Evolutionary conservation across 495 filamentous ascomycete genomes (phyloP).

Genomic region (Lineolata rhizophorae): DNA sequence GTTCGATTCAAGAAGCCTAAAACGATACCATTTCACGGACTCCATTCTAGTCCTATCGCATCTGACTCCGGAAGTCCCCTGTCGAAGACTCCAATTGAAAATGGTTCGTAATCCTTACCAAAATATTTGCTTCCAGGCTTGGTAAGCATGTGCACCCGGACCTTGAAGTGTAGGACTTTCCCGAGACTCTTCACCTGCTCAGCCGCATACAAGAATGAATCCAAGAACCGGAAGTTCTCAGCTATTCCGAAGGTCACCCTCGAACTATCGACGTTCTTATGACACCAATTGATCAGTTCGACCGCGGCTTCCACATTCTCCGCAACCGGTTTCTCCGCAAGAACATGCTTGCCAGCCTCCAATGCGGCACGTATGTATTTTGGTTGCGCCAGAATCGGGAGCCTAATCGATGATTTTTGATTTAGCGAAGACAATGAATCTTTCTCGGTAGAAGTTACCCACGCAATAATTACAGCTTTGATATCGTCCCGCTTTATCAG

Average conservation of each 20-base stretch:
- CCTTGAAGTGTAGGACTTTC: conserved; percentile 37
- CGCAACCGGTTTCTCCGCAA: conserved; percentile 69
- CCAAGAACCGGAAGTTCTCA: conserved; percentile 54
- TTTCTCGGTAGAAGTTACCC: conserved; percentile 6
- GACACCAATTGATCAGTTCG: conserved; percentile 39
- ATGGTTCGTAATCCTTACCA: too few relatives aligned
- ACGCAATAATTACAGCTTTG: conserved; percentile 45
- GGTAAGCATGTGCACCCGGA: conserved; percentile 15
- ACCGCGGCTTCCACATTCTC: conserved; percentile 37
- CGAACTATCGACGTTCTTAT: conserved; percentile 22
- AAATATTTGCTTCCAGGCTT: too few relatives aligned
- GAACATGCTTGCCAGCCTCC: conserved; percentile 51
- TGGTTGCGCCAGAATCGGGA: conserved; percentile 27
- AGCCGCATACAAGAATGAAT: conserved; percentile 31
- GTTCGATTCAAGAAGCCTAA: too few relatives aligned
- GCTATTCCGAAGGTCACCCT: conserved; percentile 41
- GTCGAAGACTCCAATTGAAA: too few relatives aligned
- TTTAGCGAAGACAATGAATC: neutral
- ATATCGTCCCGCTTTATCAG: conserved; percentile 45
- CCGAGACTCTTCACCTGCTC: conserved; percentile 38
- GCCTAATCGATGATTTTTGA: neutral
- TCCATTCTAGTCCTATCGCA: too few relatives aligned
- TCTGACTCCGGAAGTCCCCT: too few relatives aligned
- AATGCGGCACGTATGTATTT: conserved; percentile 12
- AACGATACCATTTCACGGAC: too few relatives aligned